A percentile compares a stretch with the other conserved stretches of the same genome.
phyloP scores from a whole-genome alignment of 768 basidiomycete species.

The Hygrophorus russula region DNA sequence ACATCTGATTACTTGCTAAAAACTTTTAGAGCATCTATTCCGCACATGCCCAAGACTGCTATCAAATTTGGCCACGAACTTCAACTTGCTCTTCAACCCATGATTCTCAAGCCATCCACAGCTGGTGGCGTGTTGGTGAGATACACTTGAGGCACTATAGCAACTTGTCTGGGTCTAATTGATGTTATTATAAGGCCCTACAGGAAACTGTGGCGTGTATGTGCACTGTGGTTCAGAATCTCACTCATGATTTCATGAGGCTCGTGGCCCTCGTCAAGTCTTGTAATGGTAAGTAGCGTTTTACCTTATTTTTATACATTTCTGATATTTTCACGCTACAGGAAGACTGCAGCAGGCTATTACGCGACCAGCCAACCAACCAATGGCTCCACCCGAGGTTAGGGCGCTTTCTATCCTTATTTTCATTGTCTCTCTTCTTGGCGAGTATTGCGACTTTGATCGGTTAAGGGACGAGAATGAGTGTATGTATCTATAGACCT shows the following conservation, averaged over 20 bases:
- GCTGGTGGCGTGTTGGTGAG: conserved; percentile 56
- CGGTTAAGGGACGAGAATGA: conserved; percentile 47
- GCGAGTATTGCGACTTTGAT: conserved; percentile 87
- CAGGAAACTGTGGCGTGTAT: conserved; percentile 92
- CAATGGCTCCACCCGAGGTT: conserved; percentile 36
- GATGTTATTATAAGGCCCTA: conserved; percentile 40
- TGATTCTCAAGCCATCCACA: conserved; percentile 80
- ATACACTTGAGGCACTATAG: background rate
- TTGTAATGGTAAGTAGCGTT: conserved; percentile 53
- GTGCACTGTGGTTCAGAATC: conserved; percentile 70
- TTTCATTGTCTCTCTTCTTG: conserved; percentile 76
- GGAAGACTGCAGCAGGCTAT: conserved; percentile 55
- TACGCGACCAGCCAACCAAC: conserved; percentile 26
- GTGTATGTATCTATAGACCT: conserved; percentile 29
- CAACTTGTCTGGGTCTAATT: conserved; percentile 1
- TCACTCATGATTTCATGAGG: conserved; percentile 78
- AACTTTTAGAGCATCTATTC: conserved; percentile 78
- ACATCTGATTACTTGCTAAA: conserved; percentile 82
- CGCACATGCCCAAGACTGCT: conserved; percentile 83
- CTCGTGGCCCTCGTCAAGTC: conserved; percentile 76
- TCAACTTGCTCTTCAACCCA: conserved; percentile 70
- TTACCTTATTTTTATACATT: background rate
- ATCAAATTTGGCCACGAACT: conserved; percentile 82
- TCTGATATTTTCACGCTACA: conserved; percentile 13
- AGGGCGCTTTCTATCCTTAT: conserved; percentile 59